Conservation (phyloP, 2,329 filamentous ascomycete genomes). For the Stemphylium beticola region DNA sequence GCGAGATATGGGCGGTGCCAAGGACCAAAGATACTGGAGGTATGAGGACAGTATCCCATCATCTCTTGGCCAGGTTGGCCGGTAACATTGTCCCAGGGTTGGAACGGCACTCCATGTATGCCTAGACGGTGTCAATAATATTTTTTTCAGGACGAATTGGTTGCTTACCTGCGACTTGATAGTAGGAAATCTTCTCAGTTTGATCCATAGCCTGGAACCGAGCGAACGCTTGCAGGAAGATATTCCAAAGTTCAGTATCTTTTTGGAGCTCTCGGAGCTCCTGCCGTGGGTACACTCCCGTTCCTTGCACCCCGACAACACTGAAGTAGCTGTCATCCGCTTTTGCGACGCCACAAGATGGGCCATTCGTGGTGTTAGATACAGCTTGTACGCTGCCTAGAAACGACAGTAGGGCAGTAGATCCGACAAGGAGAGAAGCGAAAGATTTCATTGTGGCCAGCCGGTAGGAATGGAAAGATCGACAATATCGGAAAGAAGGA, state of each 20-base stretch:
- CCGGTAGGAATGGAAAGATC: conserved; percentile 34
- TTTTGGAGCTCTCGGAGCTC: conserved; percentile 42
- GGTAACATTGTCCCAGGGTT: conserved; percentile 34
- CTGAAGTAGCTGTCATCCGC: conserved; percentile 38
- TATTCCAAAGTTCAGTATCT: conserved; percentile 39
- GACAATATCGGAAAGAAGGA: conserved; percentile 30
- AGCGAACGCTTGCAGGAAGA: conserved; percentile 40
- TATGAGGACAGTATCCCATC: conserved; percentile 41
- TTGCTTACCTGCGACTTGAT: conserved; percentile 36
- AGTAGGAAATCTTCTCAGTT: conserved; percentile 39
- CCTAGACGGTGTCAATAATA: conserved; percentile 14
- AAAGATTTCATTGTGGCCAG: conserved; percentile 39
- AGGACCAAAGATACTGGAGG: conserved; percentile 37
- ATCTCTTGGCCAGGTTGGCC: conserved; percentile 28
- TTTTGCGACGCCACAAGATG: conserved; percentile 28
- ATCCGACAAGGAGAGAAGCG: conserved; percentile 26
- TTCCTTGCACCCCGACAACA: conserved; percentile 41
- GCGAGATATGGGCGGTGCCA: conserved; percentile 46
- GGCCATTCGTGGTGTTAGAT: conserved; percentile 22
- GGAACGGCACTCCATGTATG: conserved; percentile 43
- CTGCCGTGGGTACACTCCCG: conserved; percentile 35
- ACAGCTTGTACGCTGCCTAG: conserved; percentile 21
- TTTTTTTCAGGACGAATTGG: not conserved
- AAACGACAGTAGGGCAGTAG: conserved; percentile 27
- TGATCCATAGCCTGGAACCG: conserved; percentile 44